Percentiles rank a stretch among this genome's conserved stretches.
phyloP scores from a whole-genome alignment of 495 filamentous ascomycete species.

The Paragyromitra xinjiangensis region DNA sequence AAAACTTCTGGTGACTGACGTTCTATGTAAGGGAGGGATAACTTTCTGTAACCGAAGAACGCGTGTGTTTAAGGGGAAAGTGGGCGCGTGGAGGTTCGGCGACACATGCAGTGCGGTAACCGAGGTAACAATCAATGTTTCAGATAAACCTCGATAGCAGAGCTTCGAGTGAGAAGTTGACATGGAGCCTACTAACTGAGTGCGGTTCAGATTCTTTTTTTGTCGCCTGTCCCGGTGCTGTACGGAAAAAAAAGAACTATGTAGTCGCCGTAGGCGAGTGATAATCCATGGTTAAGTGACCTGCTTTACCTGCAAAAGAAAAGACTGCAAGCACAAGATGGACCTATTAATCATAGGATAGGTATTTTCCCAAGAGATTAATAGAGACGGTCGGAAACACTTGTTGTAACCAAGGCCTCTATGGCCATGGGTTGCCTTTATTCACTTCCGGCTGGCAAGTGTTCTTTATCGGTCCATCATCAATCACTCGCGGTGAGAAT shows the following conservation, averaged over 20 bases:
- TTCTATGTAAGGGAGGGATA: constrained; percentile 22
- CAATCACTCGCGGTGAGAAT: background rate
- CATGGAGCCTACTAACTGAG: background rate
- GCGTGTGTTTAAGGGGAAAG: constrained; percentile 26
- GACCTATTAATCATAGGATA: background rate
- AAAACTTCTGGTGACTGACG: background rate
- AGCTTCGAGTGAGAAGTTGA: background rate
- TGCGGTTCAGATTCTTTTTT: background rate
- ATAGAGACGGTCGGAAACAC: too few relatives aligned
- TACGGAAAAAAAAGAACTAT: background rate
- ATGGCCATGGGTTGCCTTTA: background rate
- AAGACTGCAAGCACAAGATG: too few relatives aligned
- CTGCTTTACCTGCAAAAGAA: background rate
- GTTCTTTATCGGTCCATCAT: background rate
- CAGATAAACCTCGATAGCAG: background rate
- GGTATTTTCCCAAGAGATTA: too few relatives aligned
- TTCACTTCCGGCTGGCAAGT: background rate
- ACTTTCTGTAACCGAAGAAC: background rate
- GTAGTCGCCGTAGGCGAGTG: background rate
- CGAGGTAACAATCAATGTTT: constrained; percentile 34
- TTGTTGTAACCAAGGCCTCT: background rate
- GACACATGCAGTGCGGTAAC: constrained; percentile 37
- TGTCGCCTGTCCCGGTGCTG: background rate
- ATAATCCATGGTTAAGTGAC: background rate
- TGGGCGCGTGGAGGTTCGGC: constrained; percentile 1